Conservation (phyloP, 768 basidiomycete genomes). For the Infundibulicybe gibba region DNA sequence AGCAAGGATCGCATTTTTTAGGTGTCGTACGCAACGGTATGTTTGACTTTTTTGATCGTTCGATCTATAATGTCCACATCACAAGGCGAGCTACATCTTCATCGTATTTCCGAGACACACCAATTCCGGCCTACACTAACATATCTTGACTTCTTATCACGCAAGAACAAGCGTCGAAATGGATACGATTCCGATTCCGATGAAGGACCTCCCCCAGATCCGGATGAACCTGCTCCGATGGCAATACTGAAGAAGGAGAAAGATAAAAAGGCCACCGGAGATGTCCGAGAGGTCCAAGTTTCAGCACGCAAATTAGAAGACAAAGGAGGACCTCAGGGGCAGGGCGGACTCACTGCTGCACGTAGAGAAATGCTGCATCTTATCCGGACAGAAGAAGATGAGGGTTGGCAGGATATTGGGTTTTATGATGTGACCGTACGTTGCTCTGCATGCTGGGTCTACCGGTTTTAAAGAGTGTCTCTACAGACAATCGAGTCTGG, state of each 20-base stretch:
- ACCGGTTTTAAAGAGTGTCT: conserved; percentile 5
- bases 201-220: conserved; percentile 75
- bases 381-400: conserved; percentile 77
- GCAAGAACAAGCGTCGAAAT: conserved; percentile 51
- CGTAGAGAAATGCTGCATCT: conserved; percentile 74
- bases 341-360: conserved; percentile 65
- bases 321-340: conserved; percentile 41
- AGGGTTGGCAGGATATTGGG: conserved; percentile 66
- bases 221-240: conserved; percentile 70
- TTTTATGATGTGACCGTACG: conserved; percentile 66
- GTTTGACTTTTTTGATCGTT: conserved; percentile 8
- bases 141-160: conserved; percentile 71
- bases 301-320: conserved; percentile 70
- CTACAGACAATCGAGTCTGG: conserved; percentile 55
- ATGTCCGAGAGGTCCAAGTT: conserved; percentile 75
- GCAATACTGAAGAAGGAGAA: conserved; percentile 46
- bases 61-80: conserved; percentile 7
- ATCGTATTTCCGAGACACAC: conserved; percentile 75
- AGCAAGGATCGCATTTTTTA: conserved; percentile 67
- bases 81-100: conserved; percentile 68
- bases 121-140: conserved; percentile 82
- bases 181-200: conserved; percentile 62
- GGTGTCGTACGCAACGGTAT: conserved; percentile 72
- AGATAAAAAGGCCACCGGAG: conserved; percentile 56
- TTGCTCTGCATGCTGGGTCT: conserved; percentile 4